A percentile compares a stretch with the other conserved stretches of the same genome.
Evolutionary conservation across 257 asterid species (phyloP).

Genomic region (Striga asiatica): DNA sequence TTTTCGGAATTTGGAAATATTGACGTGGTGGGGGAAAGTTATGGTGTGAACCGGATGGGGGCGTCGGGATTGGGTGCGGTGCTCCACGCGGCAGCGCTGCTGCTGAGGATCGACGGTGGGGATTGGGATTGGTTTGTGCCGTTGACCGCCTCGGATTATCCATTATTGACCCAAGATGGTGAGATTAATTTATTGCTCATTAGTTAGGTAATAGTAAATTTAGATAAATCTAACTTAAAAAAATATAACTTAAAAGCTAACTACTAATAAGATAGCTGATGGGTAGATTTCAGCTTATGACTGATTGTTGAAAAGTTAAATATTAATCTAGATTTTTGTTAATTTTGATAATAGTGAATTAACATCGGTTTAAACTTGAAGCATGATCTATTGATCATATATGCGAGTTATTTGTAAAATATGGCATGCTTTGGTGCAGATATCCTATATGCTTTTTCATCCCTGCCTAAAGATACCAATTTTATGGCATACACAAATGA

Average conservation of each 20-base stretch:
- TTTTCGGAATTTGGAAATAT: slow-evolving; percentile 42
- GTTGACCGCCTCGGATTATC: slow-evolving; percentile 42
- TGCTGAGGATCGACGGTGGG: slow-evolving; percentile 22
- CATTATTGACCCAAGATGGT: slow-evolving; percentile 51
- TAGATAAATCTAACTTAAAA: too few relatives aligned
- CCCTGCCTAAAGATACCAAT: slow-evolving; percentile 42
- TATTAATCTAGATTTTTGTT: background rate
- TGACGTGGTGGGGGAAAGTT: slow-evolving; percentile 32
- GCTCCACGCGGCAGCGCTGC: slow-evolving; percentile 51
- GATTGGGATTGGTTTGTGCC: slow-evolving; percentile 56
- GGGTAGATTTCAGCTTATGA: too few relatives aligned
- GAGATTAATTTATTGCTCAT: background rate
- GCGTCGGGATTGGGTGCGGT: slow-evolving; percentile 46
- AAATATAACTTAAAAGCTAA: too few relatives aligned
- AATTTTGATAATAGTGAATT: background rate
- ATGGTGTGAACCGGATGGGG: slow-evolving; percentile 31
- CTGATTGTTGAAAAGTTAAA: too few relatives aligned
- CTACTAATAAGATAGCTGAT: too few relatives aligned
- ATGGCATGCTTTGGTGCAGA: slow-evolving; percentile 44
- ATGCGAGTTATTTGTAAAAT: too few relatives aligned
- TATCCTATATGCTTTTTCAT: slow-evolving; percentile 39
- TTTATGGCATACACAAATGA: slow-evolving; percentile 27
- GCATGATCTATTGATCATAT: too few relatives aligned
- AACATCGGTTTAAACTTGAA: too few relatives aligned
- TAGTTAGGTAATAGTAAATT: too few relatives aligned